These are phyloP conservation scores for Fomitopsis betulina DNA, from an alignment of 1,284 basidiomycete species.

Conservation along the genomic window DNA sequence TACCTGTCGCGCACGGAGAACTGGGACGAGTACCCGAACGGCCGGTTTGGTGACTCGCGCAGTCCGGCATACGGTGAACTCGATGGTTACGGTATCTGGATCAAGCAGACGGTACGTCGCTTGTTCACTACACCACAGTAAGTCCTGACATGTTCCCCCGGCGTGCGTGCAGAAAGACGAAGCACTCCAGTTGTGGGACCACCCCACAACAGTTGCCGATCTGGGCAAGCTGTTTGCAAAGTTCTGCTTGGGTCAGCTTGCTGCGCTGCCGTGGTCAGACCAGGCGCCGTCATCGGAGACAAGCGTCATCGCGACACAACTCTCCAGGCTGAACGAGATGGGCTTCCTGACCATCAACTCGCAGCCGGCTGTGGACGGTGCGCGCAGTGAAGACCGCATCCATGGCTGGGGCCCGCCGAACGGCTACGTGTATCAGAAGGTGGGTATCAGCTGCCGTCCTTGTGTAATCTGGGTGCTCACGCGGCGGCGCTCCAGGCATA, in stretches of 20 bases:
- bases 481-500: slow-evolving; percentile 67
- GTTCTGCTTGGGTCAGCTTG: slow-evolving; percentile 72
- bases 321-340: slow-evolving; percentile 82
- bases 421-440: slow-evolving; percentile 98
- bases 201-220: slow-evolving; percentile 66
- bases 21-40: slow-evolving; percentile 99
- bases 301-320: slow-evolving; percentile 72
- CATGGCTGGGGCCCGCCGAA: slow-evolving; percentile 95
- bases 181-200: slow-evolving; percentile 85
- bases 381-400: slow-evolving; percentile 77
- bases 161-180: slow-evolving; percentile 66
- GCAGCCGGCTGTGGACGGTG: slow-evolving; percentile 96
- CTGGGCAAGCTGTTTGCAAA: slow-evolving; percentile 73
- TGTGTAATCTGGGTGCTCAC: neutral
- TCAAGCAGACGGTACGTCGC: slow-evolving; percentile 71
- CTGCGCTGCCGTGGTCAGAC: slow-evolving; percentile 95
- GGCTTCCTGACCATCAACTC: slow-evolving; percentile 98
- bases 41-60: slow-evolving; percentile 94
- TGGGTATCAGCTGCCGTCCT: slow-evolving; percentile 25
- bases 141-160: neutral
- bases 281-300: slow-evolving; percentile 85
- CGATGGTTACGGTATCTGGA: slow-evolving; percentile 89
- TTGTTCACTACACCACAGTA: neutral
- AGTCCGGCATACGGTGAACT: slow-evolving; percentile 97
- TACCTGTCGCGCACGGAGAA: slow-evolving; percentile 91